Conservation (phyloP, 2,329 filamentous ascomycete species). For the Venturia carpophila region DNA sequence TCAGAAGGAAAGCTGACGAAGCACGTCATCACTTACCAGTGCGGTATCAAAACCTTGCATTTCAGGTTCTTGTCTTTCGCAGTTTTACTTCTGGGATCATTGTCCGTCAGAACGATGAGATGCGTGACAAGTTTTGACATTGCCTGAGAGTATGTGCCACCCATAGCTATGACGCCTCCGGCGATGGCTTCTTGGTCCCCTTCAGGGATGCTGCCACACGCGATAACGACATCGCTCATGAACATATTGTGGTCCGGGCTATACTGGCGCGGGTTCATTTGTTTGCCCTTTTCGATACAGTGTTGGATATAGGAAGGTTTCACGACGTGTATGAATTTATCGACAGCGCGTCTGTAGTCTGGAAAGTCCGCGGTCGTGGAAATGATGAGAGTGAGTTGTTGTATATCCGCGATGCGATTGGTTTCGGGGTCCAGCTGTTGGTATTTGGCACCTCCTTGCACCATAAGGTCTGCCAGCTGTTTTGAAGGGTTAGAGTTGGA, state of each 20-base stretch:
- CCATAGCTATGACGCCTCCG: slow-evolving; percentile 81
- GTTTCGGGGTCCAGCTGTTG: slow-evolving; percentile 33
- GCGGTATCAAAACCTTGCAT: slow-evolving; percentile 80
- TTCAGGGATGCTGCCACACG: slow-evolving; percentile 74
- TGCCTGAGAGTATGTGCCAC: slow-evolving; percentile 68
- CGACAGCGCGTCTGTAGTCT: slow-evolving; percentile 68
- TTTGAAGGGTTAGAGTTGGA: background rate
- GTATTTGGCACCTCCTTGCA: slow-evolving; percentile 42
- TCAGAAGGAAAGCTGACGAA: slow-evolving; percentile 2
- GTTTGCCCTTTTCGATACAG: slow-evolving; percentile 60
- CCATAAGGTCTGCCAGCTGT: slow-evolving; percentile 41
- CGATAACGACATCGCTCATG: slow-evolving; percentile 75
- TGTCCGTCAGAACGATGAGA: slow-evolving; percentile 71
- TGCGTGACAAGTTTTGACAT: slow-evolving; percentile 75
- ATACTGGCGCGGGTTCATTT: slow-evolving; percentile 71
- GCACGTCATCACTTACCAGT: slow-evolving; percentile 57
- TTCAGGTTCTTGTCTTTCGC: slow-evolving; percentile 58
- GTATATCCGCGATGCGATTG: slow-evolving; percentile 30
- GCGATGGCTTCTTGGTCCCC: slow-evolving; percentile 88
- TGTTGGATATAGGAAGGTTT: slow-evolving; percentile 71
- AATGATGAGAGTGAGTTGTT: slow-evolving; percentile 54
- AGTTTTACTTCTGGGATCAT: slow-evolving; percentile 61
- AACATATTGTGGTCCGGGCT: slow-evolving; percentile 88
- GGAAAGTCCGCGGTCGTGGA: slow-evolving; percentile 82
- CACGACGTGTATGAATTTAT: slow-evolving; percentile 75